Evolutionary conservation across 495 filamentous ascomycete genomes (phyloP).

Genomic region (Neurospora sp.): DNA sequence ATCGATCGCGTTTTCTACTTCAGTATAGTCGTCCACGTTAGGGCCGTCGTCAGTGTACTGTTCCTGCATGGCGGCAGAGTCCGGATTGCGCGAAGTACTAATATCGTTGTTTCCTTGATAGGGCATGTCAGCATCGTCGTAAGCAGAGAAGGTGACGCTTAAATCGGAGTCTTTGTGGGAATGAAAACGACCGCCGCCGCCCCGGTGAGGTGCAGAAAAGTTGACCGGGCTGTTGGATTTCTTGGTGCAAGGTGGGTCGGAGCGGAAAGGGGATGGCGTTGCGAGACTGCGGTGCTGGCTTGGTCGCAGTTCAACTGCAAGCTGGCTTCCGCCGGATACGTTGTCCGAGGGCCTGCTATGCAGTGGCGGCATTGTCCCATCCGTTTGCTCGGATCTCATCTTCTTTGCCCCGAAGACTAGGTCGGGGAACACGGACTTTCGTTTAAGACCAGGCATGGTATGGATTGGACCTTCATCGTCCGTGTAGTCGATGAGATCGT

Average conservation of each 20-base stretch:
- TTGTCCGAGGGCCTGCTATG: neutral
- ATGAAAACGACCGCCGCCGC: neutral
- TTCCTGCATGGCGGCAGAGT: constrained; percentile 2
- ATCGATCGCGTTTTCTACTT: neutral
- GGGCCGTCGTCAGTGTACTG: constrained; percentile 4
- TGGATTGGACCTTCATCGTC: constrained; percentile 19
- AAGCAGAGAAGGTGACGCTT: constrained; percentile 7
- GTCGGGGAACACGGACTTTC: neutral
- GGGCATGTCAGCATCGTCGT: constrained; percentile 12
- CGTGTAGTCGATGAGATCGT: constrained; percentile 20
- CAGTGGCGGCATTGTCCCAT: neutral
- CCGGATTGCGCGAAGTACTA: constrained; percentile 4
- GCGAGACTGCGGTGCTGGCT: neutral
- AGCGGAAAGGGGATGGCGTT: neutral
- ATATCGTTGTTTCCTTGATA: constrained; percentile 13
- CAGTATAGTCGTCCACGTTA: neutral
- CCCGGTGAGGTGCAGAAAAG: neutral
- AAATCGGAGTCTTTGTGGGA: constrained; percentile 7
- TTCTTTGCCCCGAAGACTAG: neutral
- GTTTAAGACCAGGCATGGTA: neutral
- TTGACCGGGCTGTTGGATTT: neutral
- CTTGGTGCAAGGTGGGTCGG: neutral
- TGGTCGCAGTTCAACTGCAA: neutral
- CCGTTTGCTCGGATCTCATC: neutral
- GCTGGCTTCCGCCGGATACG: neutral